A percentile compares a stretch with the other conserved stretches of the same genome.
phyloP scores from a whole-genome alignment of 768 basidiomycete species.

The Suillus placidus region DNA sequence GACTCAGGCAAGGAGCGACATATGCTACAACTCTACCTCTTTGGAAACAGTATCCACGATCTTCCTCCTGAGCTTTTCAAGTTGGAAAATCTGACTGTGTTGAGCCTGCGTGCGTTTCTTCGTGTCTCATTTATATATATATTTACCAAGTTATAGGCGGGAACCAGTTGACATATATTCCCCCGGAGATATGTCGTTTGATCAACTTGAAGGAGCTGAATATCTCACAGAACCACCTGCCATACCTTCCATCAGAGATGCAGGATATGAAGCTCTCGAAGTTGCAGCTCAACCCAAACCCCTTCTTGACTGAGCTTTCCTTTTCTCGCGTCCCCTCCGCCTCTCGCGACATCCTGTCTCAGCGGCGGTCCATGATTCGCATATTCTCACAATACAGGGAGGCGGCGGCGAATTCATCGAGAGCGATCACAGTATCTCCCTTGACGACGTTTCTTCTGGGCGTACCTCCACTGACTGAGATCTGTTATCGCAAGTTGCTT shows the following conservation, averaged over 20 bases:
- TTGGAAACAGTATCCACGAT: conserved; percentile 51
- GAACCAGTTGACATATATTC: conserved; percentile 58
- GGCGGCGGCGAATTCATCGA: not conserved
- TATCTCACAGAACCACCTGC: conserved; percentile 58
- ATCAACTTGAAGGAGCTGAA: conserved; percentile 61
- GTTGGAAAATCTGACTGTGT: conserved; percentile 58
- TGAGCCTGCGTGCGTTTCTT: conserved; percentile 60
- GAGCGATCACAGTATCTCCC: conserved; percentile 22
- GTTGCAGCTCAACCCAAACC: conserved; percentile 60
- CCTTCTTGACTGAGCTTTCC: conserved; percentile 47
- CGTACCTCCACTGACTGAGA: conserved; percentile 38
- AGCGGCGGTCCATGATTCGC: conserved; percentile 20
- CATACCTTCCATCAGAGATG: conserved; percentile 68
- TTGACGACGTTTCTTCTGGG: conserved; percentile 22
- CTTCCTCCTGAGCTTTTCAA: conserved; percentile 62
- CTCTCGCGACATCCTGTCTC: conserved; percentile 6
- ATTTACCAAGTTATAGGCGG: conserved; percentile 42
- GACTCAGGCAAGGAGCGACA: conserved; percentile 45
- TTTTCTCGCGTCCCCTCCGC: conserved; percentile 14
- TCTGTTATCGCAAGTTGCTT: conserved; percentile 42
- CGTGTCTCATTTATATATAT: not conserved
- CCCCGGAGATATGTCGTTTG: conserved; percentile 63
- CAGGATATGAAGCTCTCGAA: conserved; percentile 52
- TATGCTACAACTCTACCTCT: conserved; percentile 59
- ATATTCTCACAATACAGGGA: conserved; percentile 16